phyloP scores from a whole-genome alignment of 768 basidiomycete species.

The Mycena polygramma region DNA sequence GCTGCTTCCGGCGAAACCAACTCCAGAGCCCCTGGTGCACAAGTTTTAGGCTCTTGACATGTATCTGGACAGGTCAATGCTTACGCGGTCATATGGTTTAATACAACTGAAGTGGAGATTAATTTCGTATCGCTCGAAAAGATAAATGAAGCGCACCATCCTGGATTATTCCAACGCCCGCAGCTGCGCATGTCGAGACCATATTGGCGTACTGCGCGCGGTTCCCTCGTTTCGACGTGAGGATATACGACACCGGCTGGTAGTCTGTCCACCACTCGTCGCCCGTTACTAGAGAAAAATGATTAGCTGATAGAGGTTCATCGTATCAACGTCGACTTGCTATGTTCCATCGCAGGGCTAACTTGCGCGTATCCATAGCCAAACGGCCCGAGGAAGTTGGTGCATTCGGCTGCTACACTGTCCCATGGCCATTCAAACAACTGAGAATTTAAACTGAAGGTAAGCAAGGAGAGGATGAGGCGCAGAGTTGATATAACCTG shows the following conservation, averaged over 20 bases:
- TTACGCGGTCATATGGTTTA: slow-evolving; percentile 31
- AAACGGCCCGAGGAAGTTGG: slow-evolving; percentile 56
- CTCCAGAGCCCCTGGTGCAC: slow-evolving; percentile 24
- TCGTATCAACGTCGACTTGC: slow-evolving; percentile 15
- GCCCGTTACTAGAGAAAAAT: slow-evolving; percentile 39
- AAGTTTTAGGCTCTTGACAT: slow-evolving; percentile 15
- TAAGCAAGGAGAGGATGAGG: slow-evolving; percentile 20
- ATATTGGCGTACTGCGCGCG: slow-evolving; percentile 53
- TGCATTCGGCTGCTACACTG: slow-evolving; percentile 59
- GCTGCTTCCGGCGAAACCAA: slow-evolving; percentile 30
- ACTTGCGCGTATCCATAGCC: slow-evolving; percentile 56
- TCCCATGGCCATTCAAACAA: slow-evolving; percentile 39
- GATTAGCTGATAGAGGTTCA: slow-evolving; percentile 8
- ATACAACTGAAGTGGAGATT: slow-evolving; percentile 24
- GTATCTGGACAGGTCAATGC: background rate
- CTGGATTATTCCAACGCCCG: slow-evolving; percentile 49
- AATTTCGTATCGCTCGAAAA: slow-evolving; percentile 15
- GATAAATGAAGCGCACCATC: slow-evolving; percentile 41
- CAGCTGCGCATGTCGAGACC: slow-evolving; percentile 47
- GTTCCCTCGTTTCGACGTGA: slow-evolving; percentile 58
- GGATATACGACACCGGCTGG: slow-evolving; percentile 60
- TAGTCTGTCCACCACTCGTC: slow-evolving; percentile 66
- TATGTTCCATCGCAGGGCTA: slow-evolving; percentile 33
- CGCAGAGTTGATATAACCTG: slow-evolving; percentile 25
- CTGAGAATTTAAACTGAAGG: slow-evolving; percentile 16